Base-by-base conservation (phyloP, 371 early-diverging fungal genomes). In the Apophysomyces ossiformis region DNA sequence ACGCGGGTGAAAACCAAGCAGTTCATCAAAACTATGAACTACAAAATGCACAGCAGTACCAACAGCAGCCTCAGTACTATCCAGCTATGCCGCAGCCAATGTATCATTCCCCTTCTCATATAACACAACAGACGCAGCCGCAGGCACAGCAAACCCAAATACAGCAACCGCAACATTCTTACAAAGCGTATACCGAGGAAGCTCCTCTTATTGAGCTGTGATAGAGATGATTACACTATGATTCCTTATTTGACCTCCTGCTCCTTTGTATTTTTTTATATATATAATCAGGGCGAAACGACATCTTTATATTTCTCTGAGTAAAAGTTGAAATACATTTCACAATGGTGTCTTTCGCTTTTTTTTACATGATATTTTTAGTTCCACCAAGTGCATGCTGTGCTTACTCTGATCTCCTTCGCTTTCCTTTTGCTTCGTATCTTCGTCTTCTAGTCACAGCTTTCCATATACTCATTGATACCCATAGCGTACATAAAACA, bases 131-230 rank as follows among this genome's bases (percentile, higher is more conserved):
- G 26, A 18, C 21, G 39, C 58, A 65, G 35, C 58, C 18, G 60
- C 57, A n/a, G 32, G 39, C 7, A 5, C 58, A 57, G 21, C 67
- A 58, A 39, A 50, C 50, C 18, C 68, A 61, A 37, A 63, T 59
- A 6, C 68, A 54, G 13, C 64, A 65, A 11, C 21, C 45, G 43
- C 41, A 46, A 36, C 61, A 36, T 26, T 60, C 68, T 12, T 68
- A 70, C n/a, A 70, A 76, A 44, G 70, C 72, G 16, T 64, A 65
- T 39, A 76, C 71, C n/a, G 75, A 81, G 44, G 86, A 85, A 45
- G 79, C 86, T 12, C 80, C 77, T 61, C 68, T 87, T 61, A 87
- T 87, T 75, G 87, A 87, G 50, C 70, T 87, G 50, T 85, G 68
- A 73, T 41, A 46, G 16, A n/a, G 21, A 11, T n/a, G 21, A 21